phyloP scores from a whole-genome alignment of 2,329 filamentous ascomycete genomes.

The Penicillium sp. region DNA sequence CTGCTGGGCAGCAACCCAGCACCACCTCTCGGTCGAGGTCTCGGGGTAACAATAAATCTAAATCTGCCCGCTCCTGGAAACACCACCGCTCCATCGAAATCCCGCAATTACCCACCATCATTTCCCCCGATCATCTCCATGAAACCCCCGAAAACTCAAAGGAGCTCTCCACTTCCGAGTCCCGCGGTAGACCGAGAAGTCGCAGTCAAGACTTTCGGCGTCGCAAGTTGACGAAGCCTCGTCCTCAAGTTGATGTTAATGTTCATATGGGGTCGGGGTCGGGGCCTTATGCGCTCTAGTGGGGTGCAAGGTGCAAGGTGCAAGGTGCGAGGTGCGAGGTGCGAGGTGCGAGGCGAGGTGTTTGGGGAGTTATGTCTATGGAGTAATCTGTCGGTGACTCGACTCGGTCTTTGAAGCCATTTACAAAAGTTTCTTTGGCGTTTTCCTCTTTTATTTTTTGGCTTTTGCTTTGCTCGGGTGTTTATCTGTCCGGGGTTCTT shows the following conservation, averaged over 20 bases:
- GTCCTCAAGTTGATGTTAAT: conserved; percentile 17
- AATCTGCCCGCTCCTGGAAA: conserved; percentile 18
- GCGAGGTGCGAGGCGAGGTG: no score
- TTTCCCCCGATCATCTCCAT: conserved; percentile 20
- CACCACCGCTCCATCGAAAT: conserved; percentile 21
- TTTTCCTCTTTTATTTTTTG: not conserved
- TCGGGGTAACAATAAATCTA: conserved; percentile 16
- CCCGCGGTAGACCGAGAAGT: conserved; percentile 28
- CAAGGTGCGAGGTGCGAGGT: no score
- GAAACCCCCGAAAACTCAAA: no score
- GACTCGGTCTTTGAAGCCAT: not conserved
- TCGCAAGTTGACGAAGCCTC: conserved; percentile 22
- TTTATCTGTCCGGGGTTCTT: not conserved
- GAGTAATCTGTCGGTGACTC: no score
- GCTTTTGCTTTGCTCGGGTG: not conserved
- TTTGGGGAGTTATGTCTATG: no score
- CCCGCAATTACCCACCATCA: conserved; percentile 26
- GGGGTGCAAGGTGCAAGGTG: no score
- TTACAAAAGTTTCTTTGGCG: not conserved
- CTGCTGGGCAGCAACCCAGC: no score
- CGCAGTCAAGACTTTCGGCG: conserved; percentile 28
- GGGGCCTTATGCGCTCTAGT: no score
- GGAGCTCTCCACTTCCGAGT: no score
- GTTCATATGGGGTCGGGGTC: conserved; percentile 21
- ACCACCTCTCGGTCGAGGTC: conserved; percentile 25